A percentile compares a stretch with the other conserved stretches of the same genome.
These are phyloP conservation scores for Aspergillus conjunctus DNA, from an alignment of 495 filamentous ascomycete genomes.

Conservation along the genomic window DNA sequence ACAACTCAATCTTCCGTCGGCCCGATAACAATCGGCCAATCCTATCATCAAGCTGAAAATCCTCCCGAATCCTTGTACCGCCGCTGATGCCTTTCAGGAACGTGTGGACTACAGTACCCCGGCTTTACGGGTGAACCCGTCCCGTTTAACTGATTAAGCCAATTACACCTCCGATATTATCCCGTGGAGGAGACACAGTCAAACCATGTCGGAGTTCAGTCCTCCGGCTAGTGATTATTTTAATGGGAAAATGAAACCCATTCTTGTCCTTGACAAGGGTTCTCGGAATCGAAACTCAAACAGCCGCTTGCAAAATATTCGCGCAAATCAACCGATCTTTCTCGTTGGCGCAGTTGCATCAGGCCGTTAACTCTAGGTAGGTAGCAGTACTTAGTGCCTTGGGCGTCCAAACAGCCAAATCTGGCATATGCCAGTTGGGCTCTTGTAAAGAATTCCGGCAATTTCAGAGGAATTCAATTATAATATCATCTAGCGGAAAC, in stretches of 20 bases:
- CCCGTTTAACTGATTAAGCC: background rate
- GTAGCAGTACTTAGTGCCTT: too few relatives aligned
- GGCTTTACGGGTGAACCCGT: constrained; percentile 1
- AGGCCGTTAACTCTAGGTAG: too few relatives aligned
- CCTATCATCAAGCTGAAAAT: constrained; percentile 3
- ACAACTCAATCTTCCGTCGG: background rate
- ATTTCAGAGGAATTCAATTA: too few relatives aligned
- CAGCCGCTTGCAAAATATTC: too few relatives aligned
- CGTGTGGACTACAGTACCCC: background rate
- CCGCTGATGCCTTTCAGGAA: constrained; percentile 12
- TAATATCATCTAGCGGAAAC: too few relatives aligned
- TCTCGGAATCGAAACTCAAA: too few relatives aligned
- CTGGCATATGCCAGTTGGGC: too few relatives aligned
- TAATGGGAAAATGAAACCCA: background rate
- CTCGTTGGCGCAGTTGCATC: too few relatives aligned
- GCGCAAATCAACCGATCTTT: too few relatives aligned
- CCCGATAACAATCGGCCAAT: constrained; percentile 12
- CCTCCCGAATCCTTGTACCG: constrained; percentile 18
- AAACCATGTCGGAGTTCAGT: constrained; percentile 1
- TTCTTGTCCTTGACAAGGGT: background rate
- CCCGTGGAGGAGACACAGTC: background rate
- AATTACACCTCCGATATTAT: background rate
- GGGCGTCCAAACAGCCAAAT: too few relatives aligned
- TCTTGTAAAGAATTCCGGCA: too few relatives aligned
- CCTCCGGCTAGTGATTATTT: background rate